Conservation (phyloP, 768 basidiomycete genomes). For the Boletus vermiculosoides region DNA sequence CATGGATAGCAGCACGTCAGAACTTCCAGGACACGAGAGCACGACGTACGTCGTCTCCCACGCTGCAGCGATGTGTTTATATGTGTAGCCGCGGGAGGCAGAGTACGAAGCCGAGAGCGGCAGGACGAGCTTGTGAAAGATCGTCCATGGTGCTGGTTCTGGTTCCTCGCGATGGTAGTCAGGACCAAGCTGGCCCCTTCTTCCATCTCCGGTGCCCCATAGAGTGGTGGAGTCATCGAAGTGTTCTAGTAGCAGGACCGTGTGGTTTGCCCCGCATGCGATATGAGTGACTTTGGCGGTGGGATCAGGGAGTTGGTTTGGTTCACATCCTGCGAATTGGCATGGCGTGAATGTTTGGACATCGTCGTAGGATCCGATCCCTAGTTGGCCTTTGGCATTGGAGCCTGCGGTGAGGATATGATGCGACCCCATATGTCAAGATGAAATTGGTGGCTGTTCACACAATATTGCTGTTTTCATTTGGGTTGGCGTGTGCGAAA, state of each 20-base stretch:
- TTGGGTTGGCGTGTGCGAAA: too few species aligned
- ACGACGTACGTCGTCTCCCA: conserved; percentile 88
- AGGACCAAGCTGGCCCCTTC: conserved; percentile 69
- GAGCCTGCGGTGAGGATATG: conserved; percentile 42
- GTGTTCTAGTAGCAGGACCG: conserved; percentile 59
- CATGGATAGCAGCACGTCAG: conserved; percentile 69
- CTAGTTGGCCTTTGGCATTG: conserved; percentile 50
- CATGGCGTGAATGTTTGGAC: conserved; percentile 40
- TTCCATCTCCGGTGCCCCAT: conserved; percentile 77
- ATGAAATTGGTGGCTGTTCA: neutral
- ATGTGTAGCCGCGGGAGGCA: conserved; percentile 39
- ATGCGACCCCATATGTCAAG: neutral
- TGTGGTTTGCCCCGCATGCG: conserved; percentile 77
- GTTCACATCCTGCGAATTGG: conserved; percentile 27
- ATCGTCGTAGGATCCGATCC: conserved; percentile 39
- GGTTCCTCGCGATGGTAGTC: conserved; percentile 8
- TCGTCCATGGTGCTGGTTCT: conserved; percentile 14
- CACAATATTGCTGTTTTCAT: too few species aligned
- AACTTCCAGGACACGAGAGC: conserved; percentile 40
- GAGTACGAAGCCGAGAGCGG: conserved; percentile 30
- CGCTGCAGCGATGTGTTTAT: conserved; percentile 55
- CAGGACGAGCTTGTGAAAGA: conserved; percentile 52
- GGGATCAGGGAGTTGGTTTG: conserved; percentile 25
- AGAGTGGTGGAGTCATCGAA: conserved; percentile 39
- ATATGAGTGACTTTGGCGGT: conserved; percentile 45